phyloP scores from a whole-genome alignment of 1,284 basidiomycete species.

The Ceratobasidium theobromae region DNA sequence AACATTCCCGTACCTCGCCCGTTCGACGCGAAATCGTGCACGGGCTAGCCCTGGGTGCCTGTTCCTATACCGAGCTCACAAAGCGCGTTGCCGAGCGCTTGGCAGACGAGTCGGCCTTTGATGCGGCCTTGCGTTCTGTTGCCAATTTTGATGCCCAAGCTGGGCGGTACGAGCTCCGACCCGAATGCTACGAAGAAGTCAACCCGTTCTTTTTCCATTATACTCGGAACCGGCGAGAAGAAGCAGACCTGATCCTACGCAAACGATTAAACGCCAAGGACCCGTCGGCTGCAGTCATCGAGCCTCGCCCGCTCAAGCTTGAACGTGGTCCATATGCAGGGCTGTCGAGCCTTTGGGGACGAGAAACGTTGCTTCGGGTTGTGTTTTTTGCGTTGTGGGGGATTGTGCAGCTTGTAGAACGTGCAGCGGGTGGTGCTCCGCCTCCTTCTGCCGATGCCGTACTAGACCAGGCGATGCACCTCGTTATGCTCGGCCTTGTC shows the following conservation, averaged over 20 bases:
- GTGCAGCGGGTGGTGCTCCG: conserved; percentile 57
- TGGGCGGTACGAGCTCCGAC: conserved; percentile 81
- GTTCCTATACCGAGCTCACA: conserved; percentile 89
- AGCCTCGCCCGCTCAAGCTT: conserved; percentile 70
- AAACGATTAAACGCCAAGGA: conserved; percentile 69
- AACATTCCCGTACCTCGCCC: conserved; percentile 72
- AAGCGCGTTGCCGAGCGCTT: conserved; percentile 90
- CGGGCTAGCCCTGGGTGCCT: conserved; percentile 83
- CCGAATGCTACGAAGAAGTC: conserved; percentile 82
- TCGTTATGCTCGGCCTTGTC: conserved; percentile 78
- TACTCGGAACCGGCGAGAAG: conserved; percentile 90
- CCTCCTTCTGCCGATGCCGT: conserved; percentile 77
- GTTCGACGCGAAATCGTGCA: conserved; percentile 89
- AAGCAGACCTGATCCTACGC: conserved; percentile 82
- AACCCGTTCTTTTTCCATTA: conserved; percentile 98
- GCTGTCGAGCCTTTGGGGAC: conserved; percentile 62
- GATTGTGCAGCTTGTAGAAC: conserved; percentile 57
- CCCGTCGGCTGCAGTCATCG: conserved; percentile 66
- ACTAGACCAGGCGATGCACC: conserved; percentile 84
- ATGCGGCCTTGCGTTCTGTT: conserved; percentile 76
- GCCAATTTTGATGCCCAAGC: conserved; percentile 84
- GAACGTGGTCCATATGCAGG: conserved; percentile 65
- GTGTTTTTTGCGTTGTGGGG: conserved; percentile 77
- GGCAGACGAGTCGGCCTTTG: conserved; percentile 83
- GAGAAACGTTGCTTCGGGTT: conserved; percentile 68